Conservation (phyloP, 352 stramenopile genomes). For the Pythium diclinum region DNA sequence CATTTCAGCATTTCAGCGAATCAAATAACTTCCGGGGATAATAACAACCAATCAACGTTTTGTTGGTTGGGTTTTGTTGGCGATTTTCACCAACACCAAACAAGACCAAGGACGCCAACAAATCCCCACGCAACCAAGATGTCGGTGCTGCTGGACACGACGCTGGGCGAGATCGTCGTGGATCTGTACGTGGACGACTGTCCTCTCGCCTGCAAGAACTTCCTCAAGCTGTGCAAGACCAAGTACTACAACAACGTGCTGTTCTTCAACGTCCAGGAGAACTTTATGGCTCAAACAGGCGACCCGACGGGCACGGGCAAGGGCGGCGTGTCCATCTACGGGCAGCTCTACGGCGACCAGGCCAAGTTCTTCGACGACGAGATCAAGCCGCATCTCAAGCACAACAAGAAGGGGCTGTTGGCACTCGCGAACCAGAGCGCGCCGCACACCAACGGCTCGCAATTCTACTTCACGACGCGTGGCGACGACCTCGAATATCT, state of each 20-base stretch:
- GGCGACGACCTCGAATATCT: conserved; percentile 89
- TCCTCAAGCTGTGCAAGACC: conserved; percentile 94
- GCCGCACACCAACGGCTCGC: conserved; percentile 80
- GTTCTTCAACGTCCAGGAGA: conserved; percentile 96
- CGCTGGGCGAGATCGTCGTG: conserved; percentile 87
- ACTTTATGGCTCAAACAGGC: conserved; percentile 92
- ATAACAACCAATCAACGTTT: conserved; percentile 18
- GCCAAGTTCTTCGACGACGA: conserved; percentile 81
- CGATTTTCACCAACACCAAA: conserved; percentile 8
- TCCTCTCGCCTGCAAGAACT: conserved; percentile 87
- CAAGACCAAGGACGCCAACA: not conserved
- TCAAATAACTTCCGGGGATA: no score
- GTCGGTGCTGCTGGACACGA: conserved; percentile 94
- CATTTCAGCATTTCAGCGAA: not conserved
- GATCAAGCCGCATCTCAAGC: conserved; percentile 44
- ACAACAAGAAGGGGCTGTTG: conserved; percentile 60
- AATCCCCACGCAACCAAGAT: conserved; percentile 37
- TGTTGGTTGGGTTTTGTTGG: not conserved
- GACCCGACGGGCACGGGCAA: conserved; percentile 91
- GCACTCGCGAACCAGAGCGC: conserved; percentile 80
- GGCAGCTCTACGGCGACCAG: conserved; percentile 87
- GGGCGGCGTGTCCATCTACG: conserved; percentile 94
- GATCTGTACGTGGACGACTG: conserved; percentile 88
- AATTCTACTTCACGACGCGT: conserved; percentile 97
- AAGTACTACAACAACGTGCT: conserved; percentile 94